Percentiles rank a stretch among this genome's conserved stretches.
Evolutionary conservation across 2,329 filamentous ascomycete species (phyloP).

Genomic region (Diaporthe australafricana): DNA sequence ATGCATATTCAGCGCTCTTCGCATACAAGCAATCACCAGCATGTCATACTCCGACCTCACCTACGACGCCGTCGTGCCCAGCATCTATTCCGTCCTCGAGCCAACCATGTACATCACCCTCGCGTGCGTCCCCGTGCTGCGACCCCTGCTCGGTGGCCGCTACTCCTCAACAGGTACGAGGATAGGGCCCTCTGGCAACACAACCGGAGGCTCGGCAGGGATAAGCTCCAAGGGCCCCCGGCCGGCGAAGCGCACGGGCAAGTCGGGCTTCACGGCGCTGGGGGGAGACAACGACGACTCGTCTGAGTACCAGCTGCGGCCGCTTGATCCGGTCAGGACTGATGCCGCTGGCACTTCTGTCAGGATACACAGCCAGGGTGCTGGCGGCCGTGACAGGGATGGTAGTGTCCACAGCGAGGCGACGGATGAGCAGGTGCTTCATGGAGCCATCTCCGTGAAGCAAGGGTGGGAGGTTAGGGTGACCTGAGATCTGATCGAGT

Average conservation of each 20-base stretch:
- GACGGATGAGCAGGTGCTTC: background rate
- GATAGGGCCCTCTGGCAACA: background rate
- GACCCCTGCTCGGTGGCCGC: slow-evolving; percentile 49
- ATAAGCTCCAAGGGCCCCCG: background rate
- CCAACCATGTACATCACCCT: slow-evolving; percentile 52
- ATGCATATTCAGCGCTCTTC: slow-evolving; percentile 49
- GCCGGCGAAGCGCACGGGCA: background rate
- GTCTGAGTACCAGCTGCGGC: background rate
- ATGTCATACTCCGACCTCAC: slow-evolving; percentile 50
- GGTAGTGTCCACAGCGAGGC: background rate
- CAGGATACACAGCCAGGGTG: background rate
- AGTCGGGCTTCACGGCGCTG: background rate
- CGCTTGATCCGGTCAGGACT: background rate
- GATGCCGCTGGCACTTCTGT: background rate
- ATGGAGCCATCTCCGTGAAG: background rate
- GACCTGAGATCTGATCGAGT: too few species aligned
- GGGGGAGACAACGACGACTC: background rate
- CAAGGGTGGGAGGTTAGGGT: background rate
- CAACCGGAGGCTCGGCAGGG: background rate
- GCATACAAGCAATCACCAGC: slow-evolving; percentile 46
- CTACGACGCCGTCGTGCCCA: slow-evolving; percentile 46
- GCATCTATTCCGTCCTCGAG: slow-evolving; percentile 51
- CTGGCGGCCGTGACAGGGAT: background rate
- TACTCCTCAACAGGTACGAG: background rate
- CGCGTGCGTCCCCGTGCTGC: slow-evolving; percentile 53